Evolutionary conservation across 495 filamentous ascomycete genomes (phyloP).

Genomic region (Xylaria acuta): DNA sequence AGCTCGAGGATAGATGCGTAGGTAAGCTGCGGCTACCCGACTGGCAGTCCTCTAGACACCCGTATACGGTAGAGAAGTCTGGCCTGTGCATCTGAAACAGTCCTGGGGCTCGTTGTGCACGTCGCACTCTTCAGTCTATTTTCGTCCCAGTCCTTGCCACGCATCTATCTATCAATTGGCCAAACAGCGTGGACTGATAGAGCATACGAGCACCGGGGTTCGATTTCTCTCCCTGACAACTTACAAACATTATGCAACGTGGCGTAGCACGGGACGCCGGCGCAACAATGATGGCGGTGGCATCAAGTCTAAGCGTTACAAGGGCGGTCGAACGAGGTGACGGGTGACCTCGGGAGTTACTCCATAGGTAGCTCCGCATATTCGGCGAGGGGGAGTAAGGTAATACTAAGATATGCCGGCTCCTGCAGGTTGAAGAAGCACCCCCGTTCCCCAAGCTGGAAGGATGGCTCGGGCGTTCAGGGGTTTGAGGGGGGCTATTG

Average conservation of each 20-base stretch:
- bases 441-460: constrained; percentile 2
- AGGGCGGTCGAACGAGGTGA: constrained; percentile 9
- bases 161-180: not conserved
- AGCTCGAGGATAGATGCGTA: constrained; percentile 19
- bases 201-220: constrained; percentile 10
- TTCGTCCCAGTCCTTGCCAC: constrained; percentile 13
- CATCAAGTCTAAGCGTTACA: not conserved
- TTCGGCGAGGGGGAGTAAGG: constrained; percentile 11
- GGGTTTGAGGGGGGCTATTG: constrained; percentile 2
- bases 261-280: constrained; percentile 4
- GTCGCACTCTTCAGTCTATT: constrained; percentile 20
- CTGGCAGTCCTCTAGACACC: constrained; percentile 10
- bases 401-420: constrained; percentile 23
- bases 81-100: constrained; percentile 25
- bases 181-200: not conserved
- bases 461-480: constrained; percentile 7
- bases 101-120: not conserved
- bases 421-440: constrained; percentile 18
- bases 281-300: not conserved
- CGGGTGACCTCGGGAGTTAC: constrained; percentile 16
- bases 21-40: constrained; percentile 24
- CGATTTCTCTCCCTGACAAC: constrained; percentile 5
- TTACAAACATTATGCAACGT: constrained; percentile 23
- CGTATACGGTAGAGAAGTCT: constrained; percentile 4
- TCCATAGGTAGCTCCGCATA: constrained; percentile 16